Evolutionary conservation across 208 protist genomes (phyloP).

Genomic region (Trypanosoma caninum): DNA sequence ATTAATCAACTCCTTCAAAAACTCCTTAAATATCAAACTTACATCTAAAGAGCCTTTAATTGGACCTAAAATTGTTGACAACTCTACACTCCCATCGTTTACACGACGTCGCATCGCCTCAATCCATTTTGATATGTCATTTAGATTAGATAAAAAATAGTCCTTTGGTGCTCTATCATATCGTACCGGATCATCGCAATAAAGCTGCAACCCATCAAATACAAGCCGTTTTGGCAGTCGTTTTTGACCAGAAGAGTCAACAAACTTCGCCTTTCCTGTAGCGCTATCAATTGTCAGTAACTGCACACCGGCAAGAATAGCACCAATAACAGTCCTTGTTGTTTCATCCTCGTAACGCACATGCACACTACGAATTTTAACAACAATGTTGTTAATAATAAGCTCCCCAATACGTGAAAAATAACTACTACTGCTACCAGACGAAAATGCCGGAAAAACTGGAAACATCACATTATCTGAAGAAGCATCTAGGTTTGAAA

Average conservation of each 20-base stretch:
- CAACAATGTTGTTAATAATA: constrained; percentile 86
- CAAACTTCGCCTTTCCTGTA: constrained; percentile 71
- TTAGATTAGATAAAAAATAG: constrained; percentile 34
- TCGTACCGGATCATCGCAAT: constrained; percentile 73
- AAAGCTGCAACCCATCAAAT: constrained; percentile 75
- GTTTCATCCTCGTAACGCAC: constrained; percentile 79
- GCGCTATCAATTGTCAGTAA: constrained; percentile 69
- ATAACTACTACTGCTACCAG: constrained; percentile 35
- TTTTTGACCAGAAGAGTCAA: constrained; percentile 53
- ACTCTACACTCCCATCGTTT: constrained; percentile 45
- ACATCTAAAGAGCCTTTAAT: constrained; percentile 62
- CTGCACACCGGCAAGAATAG: constrained; percentile 67
- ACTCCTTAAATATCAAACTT: constrained; percentile 69
- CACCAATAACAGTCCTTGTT: constrained; percentile 57
- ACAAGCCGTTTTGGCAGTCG: constrained; percentile 68
- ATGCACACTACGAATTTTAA: constrained; percentile 79
- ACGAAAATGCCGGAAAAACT: background rate
- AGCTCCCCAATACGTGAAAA: constrained; percentile 77
- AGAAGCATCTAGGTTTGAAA: background rate
- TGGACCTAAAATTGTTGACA: constrained; percentile 79
- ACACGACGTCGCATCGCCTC: constrained; percentile 68
- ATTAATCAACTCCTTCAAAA: constrained; percentile 42
- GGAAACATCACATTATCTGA: background rate
- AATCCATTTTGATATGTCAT: constrained; percentile 65
- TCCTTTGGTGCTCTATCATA: constrained; percentile 16